A percentile compares a stretch with the other conserved stretches of the same genome.
These are phyloP conservation scores for Stachybotrys elegans DNA, from an alignment of 2,329 filamentous ascomycete species.

Conservation along the genomic window DNA sequence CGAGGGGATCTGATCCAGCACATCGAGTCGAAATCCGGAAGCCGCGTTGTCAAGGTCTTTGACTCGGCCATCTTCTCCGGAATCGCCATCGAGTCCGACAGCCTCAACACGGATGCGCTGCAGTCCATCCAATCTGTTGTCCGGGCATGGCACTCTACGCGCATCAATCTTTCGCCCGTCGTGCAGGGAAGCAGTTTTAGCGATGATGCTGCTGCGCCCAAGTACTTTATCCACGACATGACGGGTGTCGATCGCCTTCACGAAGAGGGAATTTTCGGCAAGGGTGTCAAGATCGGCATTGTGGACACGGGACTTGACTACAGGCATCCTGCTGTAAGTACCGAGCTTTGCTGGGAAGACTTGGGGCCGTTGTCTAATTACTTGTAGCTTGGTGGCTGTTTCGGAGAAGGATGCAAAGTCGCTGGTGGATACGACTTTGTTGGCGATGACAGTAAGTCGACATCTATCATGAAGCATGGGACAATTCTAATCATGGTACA, in stretches of 20 bases:
- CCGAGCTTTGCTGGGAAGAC: too few relatives aligned
- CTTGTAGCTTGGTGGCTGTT: constrained; percentile 16
- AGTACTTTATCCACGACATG: constrained; percentile 7
- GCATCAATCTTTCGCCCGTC: not conserved
- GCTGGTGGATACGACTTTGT: constrained; percentile 19
- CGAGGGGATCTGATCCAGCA: constrained; percentile 1
- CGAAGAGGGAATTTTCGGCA: constrained; percentile 9
- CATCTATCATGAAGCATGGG: not conserved
- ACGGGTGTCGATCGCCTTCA: constrained; percentile 14
- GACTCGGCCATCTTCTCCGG: constrained; percentile 1
- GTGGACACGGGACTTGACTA: constrained; percentile 15
- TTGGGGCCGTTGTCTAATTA: too few relatives aligned
- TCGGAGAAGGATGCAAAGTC: constrained; percentile 18
- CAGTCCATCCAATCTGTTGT: not conserved
- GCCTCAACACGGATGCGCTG: constrained; percentile 2
- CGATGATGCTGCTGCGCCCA: not conserved
- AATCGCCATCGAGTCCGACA: not conserved
- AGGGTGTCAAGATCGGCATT: constrained; percentile 13
- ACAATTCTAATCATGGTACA: constrained; percentile 1
- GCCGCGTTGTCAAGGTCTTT: constrained; percentile 1
- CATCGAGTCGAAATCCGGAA: not conserved
- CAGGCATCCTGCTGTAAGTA: constrained; percentile 11
- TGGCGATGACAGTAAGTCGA: constrained; percentile 10
- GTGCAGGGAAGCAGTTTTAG: not conserved
- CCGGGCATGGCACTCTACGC: constrained; percentile 3